phyloP scores from a whole-genome alignment of 768 basidiomycete genomes.

The Tylopilus plumbeoviolaceoides region DNA sequence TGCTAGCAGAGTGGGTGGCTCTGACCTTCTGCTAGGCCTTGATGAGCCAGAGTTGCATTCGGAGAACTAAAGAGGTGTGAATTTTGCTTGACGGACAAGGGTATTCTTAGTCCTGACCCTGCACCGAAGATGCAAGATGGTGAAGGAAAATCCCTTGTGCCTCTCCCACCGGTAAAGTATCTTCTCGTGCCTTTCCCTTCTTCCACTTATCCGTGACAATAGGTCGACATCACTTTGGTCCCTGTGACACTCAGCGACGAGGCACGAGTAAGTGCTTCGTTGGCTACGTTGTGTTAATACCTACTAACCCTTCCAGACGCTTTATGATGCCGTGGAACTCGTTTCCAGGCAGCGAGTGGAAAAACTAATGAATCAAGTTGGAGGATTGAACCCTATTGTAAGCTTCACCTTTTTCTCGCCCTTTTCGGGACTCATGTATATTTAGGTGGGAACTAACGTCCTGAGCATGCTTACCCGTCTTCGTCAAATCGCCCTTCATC shows the following conservation, averaged over 20 bases:
- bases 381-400: slow-evolving; percentile 42
- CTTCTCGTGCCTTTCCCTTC: not conserved
- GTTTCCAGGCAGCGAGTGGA: slow-evolving; percentile 62
- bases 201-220: slow-evolving; percentile 5
- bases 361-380: slow-evolving; percentile 41
- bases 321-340: slow-evolving; percentile 69
- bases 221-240: slow-evolving; percentile 78
- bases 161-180: slow-evolving; percentile 60
- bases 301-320: slow-evolving; percentile 33
- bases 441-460: slow-evolving; percentile 63
- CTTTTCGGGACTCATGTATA: slow-evolving; percentile 3
- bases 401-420: not conserved
- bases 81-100: not conserved
- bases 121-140: slow-evolving; percentile 73
- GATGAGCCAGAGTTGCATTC: slow-evolving; percentile 75
- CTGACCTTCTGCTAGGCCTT: slow-evolving; percentile 46
- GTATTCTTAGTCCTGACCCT: slow-evolving; percentile 15
- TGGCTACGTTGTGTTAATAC: not conserved
- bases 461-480: slow-evolving; percentile 83
- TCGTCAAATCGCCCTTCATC: slow-evolving; percentile 78
- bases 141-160: slow-evolving; percentile 66
- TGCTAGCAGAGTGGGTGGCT: not conserved
- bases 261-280: slow-evolving; percentile 51
- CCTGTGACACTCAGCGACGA: slow-evolving; percentile 61
- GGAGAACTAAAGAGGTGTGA: slow-evolving; percentile 75